A percentile compares a stretch with the other conserved stretches of the same genome.
These are phyloP conservation scores for Starmerella floris DNA, from an alignment of 805 yeast species.

Conservation along the genomic window DNA sequence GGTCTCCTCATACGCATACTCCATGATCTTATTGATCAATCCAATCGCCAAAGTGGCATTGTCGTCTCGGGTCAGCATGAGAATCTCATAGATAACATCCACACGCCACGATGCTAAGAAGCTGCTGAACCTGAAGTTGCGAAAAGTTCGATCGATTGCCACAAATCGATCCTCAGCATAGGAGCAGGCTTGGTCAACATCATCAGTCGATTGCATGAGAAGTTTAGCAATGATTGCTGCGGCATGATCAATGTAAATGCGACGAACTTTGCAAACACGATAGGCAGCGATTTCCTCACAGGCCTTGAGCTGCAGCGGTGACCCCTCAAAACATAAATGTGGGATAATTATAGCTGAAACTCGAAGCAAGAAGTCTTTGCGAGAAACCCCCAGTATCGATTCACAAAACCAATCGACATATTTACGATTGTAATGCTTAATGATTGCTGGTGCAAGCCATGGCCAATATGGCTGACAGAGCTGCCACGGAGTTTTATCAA, in stretches of 20 bases:
- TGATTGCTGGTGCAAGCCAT: slow-evolving; percentile 12
- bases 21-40: slow-evolving; percentile 8
- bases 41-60: slow-evolving; percentile 10
- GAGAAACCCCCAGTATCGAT: slow-evolving; percentile 45
- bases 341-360: slow-evolving; percentile 70
- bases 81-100: slow-evolving; percentile 13
- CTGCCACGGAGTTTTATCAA: slow-evolving; percentile 59
- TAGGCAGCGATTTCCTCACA: slow-evolving; percentile 49
- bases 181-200: slow-evolving; percentile 10
- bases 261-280: slow-evolving; percentile 33
- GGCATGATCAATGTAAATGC: slow-evolving; percentile 36
- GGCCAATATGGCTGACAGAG: slow-evolving; percentile 64
- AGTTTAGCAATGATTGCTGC: slow-evolving; percentile 16
- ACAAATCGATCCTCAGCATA: slow-evolving; percentile 12
- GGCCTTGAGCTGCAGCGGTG: slow-evolving; percentile 45
- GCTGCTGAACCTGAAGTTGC: slow-evolving; percentile 4
- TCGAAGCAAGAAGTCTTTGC: slow-evolving; percentile 47
- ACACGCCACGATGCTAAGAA: slow-evolving; percentile 14
- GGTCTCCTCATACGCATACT: slow-evolving; percentile 2
- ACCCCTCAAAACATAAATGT: slow-evolving; percentile 41
- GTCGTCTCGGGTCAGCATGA: slow-evolving; percentile 11
- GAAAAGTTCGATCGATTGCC: slow-evolving; percentile 8
- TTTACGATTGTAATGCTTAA: slow-evolving; percentile 30
- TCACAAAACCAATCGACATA: slow-evolving; percentile 50
- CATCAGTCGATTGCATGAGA: slow-evolving; percentile 28